phyloP scores from a whole-genome alignment of 495 filamentous ascomycete genomes.

The Neurospora tetraspora region DNA sequence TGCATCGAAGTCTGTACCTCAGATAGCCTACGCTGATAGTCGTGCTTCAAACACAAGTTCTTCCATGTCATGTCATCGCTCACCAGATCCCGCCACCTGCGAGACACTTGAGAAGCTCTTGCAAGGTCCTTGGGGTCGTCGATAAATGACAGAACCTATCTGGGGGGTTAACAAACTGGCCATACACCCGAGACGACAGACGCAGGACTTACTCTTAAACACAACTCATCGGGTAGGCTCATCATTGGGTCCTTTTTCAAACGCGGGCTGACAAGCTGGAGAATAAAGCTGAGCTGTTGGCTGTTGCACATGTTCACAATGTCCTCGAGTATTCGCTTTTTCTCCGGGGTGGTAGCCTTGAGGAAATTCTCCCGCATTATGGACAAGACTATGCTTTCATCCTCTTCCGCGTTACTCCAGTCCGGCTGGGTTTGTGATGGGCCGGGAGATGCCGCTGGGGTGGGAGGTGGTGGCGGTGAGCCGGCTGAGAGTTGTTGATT shows the following conservation, averaged over 20 bases:
- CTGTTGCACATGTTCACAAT: conserved; percentile 87
- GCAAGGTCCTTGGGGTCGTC: conserved; percentile 90
- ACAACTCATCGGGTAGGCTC: conserved; percentile 82
- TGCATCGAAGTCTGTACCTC: conserved; percentile 28
- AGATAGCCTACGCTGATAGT: conserved; percentile 56
- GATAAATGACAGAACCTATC: conserved; percentile 79
- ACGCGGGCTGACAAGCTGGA: conserved; percentile 81
- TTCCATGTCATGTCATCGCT: conserved; percentile 98
- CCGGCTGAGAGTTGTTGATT: conserved; percentile 38
- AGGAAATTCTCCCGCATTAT: conserved; percentile 42
- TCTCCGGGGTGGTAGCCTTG: conserved; percentile 38
- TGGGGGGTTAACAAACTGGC: not conserved
- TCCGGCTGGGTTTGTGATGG: conserved; percentile 41
- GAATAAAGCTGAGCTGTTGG: conserved; percentile 88
- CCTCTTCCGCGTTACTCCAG: conserved; percentile 42
- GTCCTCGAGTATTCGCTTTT: conserved; percentile 62
- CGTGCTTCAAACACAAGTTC: conserved; percentile 86
- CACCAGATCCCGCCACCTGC: conserved; percentile 82
- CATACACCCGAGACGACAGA: conserved; percentile 1
- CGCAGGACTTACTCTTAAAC: conserved; percentile 56
- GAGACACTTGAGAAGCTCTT: conserved; percentile 85
- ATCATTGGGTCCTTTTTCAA: conserved; percentile 94
- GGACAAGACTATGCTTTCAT: conserved; percentile 42
- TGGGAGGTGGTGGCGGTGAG: conserved; percentile 46
- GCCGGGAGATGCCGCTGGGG: conserved; percentile 46